A percentile compares a stretch with the other conserved stretches of the same genome.
phyloP scores from a whole-genome alignment of 2,329 filamentous ascomycete genomes.

The Aspergillus felis region DNA sequence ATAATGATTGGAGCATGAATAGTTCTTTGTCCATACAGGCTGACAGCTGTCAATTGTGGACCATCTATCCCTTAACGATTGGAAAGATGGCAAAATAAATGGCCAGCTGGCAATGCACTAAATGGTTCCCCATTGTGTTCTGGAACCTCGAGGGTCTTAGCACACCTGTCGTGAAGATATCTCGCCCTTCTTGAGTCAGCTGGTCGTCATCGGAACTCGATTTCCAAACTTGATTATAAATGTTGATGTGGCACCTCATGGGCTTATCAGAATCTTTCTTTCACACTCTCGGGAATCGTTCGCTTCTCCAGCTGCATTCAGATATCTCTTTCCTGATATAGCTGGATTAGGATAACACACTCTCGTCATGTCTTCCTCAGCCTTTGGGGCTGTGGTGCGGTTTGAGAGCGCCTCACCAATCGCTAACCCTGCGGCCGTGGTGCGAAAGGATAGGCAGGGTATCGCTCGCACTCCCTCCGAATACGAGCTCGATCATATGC shows the following conservation, averaged over 20 bases:
- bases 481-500: slow-evolving; percentile 21
- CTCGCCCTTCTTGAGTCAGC: background rate
- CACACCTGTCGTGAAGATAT: background rate
- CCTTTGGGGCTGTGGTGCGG: slow-evolving; percentile 40
- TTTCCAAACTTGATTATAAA: background rate
- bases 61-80: background rate
- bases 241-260: background rate
- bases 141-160: background rate
- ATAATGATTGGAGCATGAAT: background rate
- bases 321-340: background rate
- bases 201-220: background rate
- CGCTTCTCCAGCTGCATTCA: background rate
- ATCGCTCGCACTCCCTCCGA: slow-evolving; percentile 16
- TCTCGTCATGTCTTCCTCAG: slow-evolving; percentile 31
- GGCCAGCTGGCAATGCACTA: background rate
- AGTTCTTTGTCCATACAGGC: background rate
- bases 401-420: slow-evolving; percentile 37
- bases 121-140: background rate
- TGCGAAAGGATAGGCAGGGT: slow-evolving; percentile 25
- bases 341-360: background rate
- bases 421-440: slow-evolving; percentile 36
- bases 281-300: background rate
- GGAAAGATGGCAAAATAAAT: background rate
- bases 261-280: background rate
- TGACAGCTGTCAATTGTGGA: background rate